Conservation (phyloP, 164 flowering plant species). For the Liquidambar formosana region DNA sequence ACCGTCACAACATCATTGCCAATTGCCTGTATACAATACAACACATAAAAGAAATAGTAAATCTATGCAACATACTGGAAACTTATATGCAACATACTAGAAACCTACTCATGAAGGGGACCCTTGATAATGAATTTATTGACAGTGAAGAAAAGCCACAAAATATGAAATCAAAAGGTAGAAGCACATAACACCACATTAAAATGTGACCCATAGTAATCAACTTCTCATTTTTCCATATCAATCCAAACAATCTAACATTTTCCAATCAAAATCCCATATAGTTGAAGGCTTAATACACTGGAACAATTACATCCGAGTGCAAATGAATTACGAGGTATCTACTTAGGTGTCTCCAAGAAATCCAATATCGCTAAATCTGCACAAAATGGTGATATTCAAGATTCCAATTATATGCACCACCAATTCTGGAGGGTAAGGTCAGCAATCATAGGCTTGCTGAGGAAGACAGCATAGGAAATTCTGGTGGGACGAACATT, state of each 20-base stretch:
- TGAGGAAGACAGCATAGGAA: no score
- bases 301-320: background rate
- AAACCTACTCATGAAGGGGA: background rate
- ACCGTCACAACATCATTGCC: constrained; percentile 35
- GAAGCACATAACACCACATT: background rate
- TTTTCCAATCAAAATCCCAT: background rate
- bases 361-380: background rate
- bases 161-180: background rate
- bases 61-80: background rate
- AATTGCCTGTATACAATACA: constrained; percentile 42
- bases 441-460: no score
- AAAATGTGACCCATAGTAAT: background rate
- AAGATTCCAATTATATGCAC: no score
- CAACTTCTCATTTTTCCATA: background rate
- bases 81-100: background rate
- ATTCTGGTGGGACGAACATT: no score
- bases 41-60: constrained; percentile 5
- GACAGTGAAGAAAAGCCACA: background rate
- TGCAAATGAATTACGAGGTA: background rate
- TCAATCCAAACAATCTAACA: background rate
- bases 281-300: background rate
- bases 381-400: background rate
- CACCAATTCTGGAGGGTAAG: no score
- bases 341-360: background rate
- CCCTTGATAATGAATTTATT: background rate